Conservation (phyloP, 768 basidiomycete genomes). For the Auricularia auricula-judae region DNA sequence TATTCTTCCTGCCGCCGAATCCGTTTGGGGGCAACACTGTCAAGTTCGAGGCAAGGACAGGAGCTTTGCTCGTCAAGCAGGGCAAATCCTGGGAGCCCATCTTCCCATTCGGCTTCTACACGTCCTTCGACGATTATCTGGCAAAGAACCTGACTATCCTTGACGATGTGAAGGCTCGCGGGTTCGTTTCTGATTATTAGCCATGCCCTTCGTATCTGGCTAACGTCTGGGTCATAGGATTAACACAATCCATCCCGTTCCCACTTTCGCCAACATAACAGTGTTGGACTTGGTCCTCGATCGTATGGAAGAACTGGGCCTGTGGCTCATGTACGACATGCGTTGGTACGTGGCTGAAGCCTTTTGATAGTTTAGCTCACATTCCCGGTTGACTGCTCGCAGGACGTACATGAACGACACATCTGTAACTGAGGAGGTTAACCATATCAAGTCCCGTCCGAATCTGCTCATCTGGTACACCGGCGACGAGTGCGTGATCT, state of each 20-base stretch:
- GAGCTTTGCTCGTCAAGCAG: slow-evolving; percentile 12
- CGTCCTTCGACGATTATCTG: slow-evolving; percentile 43
- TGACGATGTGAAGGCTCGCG: slow-evolving; percentile 47
- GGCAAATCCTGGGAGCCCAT: slow-evolving; percentile 22
- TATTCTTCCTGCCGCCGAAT: slow-evolving; percentile 27
- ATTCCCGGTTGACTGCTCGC: not conserved
- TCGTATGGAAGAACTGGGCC: slow-evolving; percentile 55
- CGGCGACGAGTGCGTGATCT: slow-evolving; percentile 40
- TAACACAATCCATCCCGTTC: slow-evolving; percentile 55
- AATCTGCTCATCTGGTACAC: slow-evolving; percentile 67
- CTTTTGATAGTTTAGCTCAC: no score
- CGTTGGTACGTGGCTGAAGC: slow-evolving; percentile 27
- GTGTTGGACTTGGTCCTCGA: slow-evolving; percentile 49
- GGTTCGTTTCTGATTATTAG: slow-evolving; percentile 25
- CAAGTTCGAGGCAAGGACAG: slow-evolving; percentile 18
- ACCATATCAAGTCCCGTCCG: slow-evolving; percentile 49
- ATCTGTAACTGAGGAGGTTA: slow-evolving; percentile 57
- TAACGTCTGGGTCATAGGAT: not conserved
- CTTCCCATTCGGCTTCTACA: slow-evolving; percentile 68
- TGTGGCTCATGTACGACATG: slow-evolving; percentile 82
- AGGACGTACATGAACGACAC: slow-evolving; percentile 55
- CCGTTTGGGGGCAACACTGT: slow-evolving; percentile 14
- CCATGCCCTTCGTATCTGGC: not conserved
- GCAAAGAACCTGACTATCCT: slow-evolving; percentile 40
- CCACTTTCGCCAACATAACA: slow-evolving; percentile 50